These are phyloP conservation scores for Sugiyamaella marilandica DNA, from an alignment of 805 yeast genomes.

Conservation along the genomic window DNA sequence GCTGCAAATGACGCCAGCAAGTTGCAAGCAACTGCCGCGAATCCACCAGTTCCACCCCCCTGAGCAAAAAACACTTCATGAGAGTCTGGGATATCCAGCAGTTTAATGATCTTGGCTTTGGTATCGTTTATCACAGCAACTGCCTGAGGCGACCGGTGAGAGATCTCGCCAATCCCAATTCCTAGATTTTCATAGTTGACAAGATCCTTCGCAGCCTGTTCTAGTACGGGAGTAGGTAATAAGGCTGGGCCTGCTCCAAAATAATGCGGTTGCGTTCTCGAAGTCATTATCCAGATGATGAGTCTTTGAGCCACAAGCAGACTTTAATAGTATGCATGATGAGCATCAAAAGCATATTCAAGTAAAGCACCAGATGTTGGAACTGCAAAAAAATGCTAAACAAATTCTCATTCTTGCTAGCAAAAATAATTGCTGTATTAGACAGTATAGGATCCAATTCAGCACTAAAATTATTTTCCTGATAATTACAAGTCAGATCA, in stretches of 20 bases:
- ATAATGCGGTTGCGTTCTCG: constrained; percentile 37
- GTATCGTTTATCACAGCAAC: constrained; percentile 70
- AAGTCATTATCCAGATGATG: background rate
- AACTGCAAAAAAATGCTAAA: constrained; percentile 1
- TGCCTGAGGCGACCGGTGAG: constrained; percentile 90
- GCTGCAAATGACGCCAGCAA: constrained; percentile 69
- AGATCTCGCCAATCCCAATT: constrained; percentile 91
- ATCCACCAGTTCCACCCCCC: constrained; percentile 98
- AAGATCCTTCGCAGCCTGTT: constrained; percentile 83
- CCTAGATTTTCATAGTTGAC: constrained; percentile 65
- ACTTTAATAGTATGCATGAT: background rate
- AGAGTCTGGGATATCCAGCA: constrained; percentile 78
- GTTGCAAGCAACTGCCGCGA: constrained; percentile 81
- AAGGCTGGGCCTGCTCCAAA: constrained; percentile 99
- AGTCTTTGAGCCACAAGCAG: background rate
- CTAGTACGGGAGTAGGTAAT: constrained; percentile 75
- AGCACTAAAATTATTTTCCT: no score
- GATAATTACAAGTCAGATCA: no score
- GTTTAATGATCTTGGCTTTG: constrained; percentile 56
- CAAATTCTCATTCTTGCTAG: no score
- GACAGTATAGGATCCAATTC: no score
- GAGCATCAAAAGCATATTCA: background rate
- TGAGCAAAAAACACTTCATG: constrained; percentile 94
- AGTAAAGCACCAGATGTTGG: background rate
- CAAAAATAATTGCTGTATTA: no score